These are phyloP conservation scores for Sugiyamaella grinbergsii DNA, from an alignment of 1,139 yeast genomes.

Conservation along the genomic window DNA sequence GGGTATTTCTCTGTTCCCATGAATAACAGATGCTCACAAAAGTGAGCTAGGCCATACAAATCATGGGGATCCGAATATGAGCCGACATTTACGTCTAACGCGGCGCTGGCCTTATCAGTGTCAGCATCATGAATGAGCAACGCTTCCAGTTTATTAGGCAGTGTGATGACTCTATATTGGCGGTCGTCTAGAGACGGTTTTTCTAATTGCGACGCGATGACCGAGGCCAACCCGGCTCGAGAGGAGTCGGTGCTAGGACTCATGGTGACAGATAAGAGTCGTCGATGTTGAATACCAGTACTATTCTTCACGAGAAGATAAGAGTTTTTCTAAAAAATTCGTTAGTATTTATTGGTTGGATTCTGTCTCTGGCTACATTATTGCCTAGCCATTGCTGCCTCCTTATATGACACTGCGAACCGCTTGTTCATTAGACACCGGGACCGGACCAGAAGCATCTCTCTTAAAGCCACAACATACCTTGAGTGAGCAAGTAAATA, in stretches of 20 bases:
- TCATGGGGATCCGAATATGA: constrained; percentile 76
- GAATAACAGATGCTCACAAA: constrained; percentile 91
- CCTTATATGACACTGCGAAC: too few species aligned
- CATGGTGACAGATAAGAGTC: neutral
- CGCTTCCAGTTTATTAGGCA: constrained; percentile 71
- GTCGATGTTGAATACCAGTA: neutral
- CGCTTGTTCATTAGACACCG: too few species aligned
- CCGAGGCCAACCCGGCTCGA: neutral
- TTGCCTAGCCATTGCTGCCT: too few species aligned
- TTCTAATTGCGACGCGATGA: constrained; percentile 28
- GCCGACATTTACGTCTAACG: constrained; percentile 90
- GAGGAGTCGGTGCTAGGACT: constrained; percentile 4
- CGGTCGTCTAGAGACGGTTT: constrained; percentile 62
- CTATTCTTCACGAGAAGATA: neutral
- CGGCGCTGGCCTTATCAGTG: constrained; percentile 92
- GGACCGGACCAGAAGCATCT: too few species aligned
- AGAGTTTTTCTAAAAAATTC: too few species aligned
- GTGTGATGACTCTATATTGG: constrained; percentile 63
- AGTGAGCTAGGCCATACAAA: constrained; percentile 89
- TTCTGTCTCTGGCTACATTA: too few species aligned
- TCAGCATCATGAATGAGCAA: constrained; percentile 77
- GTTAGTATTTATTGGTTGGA: too few species aligned
- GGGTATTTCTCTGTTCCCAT: constrained; percentile 98
- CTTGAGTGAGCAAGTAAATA: neutral
- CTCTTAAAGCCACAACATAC: too few species aligned